phyloP scores from a whole-genome alignment of 495 filamentous ascomycete genomes.

The Chlorociboria aeruginascens region DNA sequence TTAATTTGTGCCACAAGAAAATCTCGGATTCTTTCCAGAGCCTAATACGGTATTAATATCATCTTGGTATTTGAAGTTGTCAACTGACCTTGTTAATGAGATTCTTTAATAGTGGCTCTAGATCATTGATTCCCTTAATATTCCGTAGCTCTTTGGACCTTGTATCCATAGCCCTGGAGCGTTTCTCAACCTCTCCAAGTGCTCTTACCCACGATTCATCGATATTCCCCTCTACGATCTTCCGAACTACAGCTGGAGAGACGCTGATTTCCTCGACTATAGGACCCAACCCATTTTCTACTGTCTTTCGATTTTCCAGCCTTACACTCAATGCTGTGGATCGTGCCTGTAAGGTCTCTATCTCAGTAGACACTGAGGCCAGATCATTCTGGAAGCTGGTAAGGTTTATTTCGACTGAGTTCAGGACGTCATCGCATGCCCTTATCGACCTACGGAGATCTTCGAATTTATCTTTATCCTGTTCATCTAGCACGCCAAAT shows the following conservation, averaged over 20 bases:
- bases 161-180: slow-evolving; percentile 58
- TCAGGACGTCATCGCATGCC: slow-evolving; percentile 86
- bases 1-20: slow-evolving; percentile 91
- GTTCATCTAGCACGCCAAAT: slow-evolving; percentile 45
- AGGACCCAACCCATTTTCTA: slow-evolving; percentile 80
- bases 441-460: slow-evolving; percentile 81
- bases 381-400: slow-evolving; percentile 88
- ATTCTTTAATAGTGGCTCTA: slow-evolving; percentile 74
- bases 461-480: slow-evolving; percentile 79
- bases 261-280: slow-evolving; percentile 86
- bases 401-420: slow-evolving; percentile 83
- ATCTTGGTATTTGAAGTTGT: neutral
- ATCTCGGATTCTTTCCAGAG: slow-evolving; percentile 86
- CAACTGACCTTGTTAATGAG: slow-evolving; percentile 60
- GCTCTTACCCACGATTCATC: slow-evolving; percentile 85
- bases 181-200: slow-evolving; percentile 71
- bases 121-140: slow-evolving; percentile 66
- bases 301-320: slow-evolving; percentile 75
- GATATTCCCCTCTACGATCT: slow-evolving; percentile 77
- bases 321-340: slow-evolving; percentile 77
- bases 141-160: slow-evolving; percentile 45
- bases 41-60: slow-evolving; percentile 33
- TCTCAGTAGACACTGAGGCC: slow-evolving; percentile 83
- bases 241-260: slow-evolving; percentile 66
- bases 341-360: slow-evolving; percentile 80